Evolutionary conservation across 225 moss, liverwort and hornwort genomes (phyloP), one percentile per base, ranked within the genome.

Genomic region (Polytrichum formosum): DNA sequence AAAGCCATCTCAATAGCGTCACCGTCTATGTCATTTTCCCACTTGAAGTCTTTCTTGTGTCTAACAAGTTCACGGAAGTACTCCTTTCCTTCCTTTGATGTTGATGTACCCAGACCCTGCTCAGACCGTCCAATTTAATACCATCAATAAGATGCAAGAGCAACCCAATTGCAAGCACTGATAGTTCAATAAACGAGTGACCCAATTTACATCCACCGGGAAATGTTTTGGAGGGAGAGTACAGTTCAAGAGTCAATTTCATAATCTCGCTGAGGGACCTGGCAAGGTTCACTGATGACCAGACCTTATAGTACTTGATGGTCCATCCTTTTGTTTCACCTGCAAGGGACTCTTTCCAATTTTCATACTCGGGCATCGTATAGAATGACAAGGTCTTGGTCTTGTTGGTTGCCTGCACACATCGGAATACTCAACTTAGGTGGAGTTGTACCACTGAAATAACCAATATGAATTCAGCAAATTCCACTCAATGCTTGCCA

Each of bases 1-100:
- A 98, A 98, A 1, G 98, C 98, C 98, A 98, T 98, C 76, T 98
- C 98, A 56, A 98, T 98, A 16, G 98, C 98, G 62, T 98, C 98
- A 23, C 98, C 92, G 69, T 98, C 98, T 73, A 82, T 75, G 70
- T 92, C 70, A 64, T 87, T 87, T 5, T 75, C 83, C 98, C 98
- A 98, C 31, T 67, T 33, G 65, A 98, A 94, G 66, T 91, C 90
- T 58, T 98, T 98, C 56, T 87, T 98, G 80, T 98, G 98, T 71
- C 78, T 84, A 0, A 54, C 0, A 22, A 98, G 85, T 61, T 98
- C 87, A 75, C 94, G 89, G 56, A 98, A 98, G 70, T 98, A 98
- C 73, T 92, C 88, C 31, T 98, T 98, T 7, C 98, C 97, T 80
- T 97, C 97, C 73, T 94, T 94, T 0, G 97, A 81, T 64, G 97